Conservation (phyloP, 2,329 filamentous ascomycete species). For the Zymoseptoria passerinii region DNA sequence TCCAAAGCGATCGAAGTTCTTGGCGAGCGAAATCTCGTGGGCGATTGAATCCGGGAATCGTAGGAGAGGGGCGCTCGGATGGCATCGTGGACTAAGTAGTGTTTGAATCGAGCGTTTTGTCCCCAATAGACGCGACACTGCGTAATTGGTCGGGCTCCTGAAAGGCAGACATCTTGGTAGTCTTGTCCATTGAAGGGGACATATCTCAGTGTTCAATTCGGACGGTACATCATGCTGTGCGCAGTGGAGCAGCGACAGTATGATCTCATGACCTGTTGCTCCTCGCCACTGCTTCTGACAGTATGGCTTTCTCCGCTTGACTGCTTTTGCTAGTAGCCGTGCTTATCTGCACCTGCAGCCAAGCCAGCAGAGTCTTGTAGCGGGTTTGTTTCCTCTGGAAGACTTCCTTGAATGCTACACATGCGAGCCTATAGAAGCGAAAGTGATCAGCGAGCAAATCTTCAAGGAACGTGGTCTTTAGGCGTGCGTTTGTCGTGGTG, state of each 20-base stretch:
- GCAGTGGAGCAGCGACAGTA: neutral
- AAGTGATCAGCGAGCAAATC: neutral
- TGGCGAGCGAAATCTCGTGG: too few species aligned
- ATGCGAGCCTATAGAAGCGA: slow-evolving; percentile 49
- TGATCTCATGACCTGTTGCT: neutral
- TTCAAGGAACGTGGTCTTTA: too few species aligned
- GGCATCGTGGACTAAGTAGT: too few species aligned
- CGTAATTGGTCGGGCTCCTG: neutral
- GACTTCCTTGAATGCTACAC: slow-evolving; percentile 60
- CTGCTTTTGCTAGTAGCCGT: neutral
- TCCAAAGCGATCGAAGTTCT: too few species aligned
- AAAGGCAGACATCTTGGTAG: neutral
- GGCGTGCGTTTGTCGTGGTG: too few species aligned
- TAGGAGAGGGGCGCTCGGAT: too few species aligned
- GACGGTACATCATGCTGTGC: neutral
- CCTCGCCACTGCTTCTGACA: neutral
- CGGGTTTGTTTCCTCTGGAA: slow-evolving; percentile 63
- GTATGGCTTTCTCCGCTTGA: neutral
- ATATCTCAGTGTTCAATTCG: neutral
- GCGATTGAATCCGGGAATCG: too few species aligned
- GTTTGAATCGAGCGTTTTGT: too few species aligned
- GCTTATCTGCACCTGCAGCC: slow-evolving; percentile 46
- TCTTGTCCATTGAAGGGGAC: neutral
- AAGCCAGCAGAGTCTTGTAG: slow-evolving; percentile 56
- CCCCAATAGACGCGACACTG: too few species aligned